Conservation (phyloP, 306 rosid genomes). For the Trifolium fragiferum region DNA sequence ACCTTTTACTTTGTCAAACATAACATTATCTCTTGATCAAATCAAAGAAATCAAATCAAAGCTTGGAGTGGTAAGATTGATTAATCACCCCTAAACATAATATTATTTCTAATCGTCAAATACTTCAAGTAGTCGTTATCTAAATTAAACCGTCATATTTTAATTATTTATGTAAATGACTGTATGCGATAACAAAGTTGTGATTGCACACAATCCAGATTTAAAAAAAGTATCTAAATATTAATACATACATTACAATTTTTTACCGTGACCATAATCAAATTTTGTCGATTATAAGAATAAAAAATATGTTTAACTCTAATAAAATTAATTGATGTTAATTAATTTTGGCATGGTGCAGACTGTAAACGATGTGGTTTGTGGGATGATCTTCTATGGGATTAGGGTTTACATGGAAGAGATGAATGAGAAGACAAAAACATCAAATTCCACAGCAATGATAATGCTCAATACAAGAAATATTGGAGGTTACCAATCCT, state of each 20-base stretch:
- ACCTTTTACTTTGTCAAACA: slow-evolving; percentile 42
- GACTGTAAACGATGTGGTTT: slow-evolving; percentile 62
- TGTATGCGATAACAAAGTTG: too few species aligned
- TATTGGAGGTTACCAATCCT: slow-evolving; percentile 47
- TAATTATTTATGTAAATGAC: too few species aligned
- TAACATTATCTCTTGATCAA: slow-evolving; percentile 52
- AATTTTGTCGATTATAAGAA: too few species aligned
- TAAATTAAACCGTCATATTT: too few species aligned
- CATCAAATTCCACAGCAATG: slow-evolving; percentile 52
- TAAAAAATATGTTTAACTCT: too few species aligned
- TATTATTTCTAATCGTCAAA: not conserved
- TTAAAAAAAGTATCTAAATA: too few species aligned
- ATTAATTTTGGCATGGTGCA: slow-evolving; percentile 27
- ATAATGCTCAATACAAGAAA: slow-evolving; percentile 64
- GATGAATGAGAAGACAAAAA: slow-evolving; percentile 38
- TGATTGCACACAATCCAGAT: too few species aligned
- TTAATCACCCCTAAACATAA: not conserved
- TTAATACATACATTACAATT: too few species aligned
- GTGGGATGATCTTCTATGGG: slow-evolving; percentile 55
- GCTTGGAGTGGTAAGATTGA: slow-evolving; percentile 64
- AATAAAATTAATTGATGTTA: too few species aligned
- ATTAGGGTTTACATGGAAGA: slow-evolving; percentile 64
- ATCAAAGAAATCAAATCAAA: slow-evolving; percentile 59
- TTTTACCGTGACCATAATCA: too few species aligned
- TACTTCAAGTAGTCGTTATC: too few species aligned